These are phyloP conservation scores for Heteromeles arbutifolia DNA, from an alignment of 306 rosid species.

Conservation along the genomic window DNA sequence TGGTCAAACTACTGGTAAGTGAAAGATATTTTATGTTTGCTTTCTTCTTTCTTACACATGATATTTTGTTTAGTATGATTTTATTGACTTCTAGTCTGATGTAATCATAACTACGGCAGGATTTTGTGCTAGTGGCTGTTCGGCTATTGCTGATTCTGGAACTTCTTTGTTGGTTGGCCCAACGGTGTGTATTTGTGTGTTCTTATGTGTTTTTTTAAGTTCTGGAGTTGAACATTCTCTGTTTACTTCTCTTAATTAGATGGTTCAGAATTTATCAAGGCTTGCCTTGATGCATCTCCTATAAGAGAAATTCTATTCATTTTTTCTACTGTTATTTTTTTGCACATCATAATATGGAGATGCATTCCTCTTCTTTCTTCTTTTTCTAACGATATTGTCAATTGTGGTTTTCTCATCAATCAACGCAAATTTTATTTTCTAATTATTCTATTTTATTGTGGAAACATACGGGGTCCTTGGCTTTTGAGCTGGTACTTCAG, in stretches of 20 bases:
- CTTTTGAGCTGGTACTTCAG: neutral
- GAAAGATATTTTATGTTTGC: neutral
- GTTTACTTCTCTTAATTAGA: neutral
- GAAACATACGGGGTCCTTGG: neutral
- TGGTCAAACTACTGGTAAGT: constrained; percentile 51
- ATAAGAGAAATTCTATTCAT: neutral
- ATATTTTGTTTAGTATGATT: neutral
- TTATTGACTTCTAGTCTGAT: neutral
- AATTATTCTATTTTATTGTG: neutral
- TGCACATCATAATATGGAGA: neutral
- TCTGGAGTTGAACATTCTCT: neutral
- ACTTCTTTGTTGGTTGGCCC: constrained; percentile 83
- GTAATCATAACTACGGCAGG: constrained; percentile 32
- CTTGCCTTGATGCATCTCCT: neutral
- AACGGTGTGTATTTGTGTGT: constrained; percentile 29
- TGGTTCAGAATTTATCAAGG: neutral
- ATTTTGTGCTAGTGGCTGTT: constrained; percentile 63
- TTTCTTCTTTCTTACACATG: neutral
- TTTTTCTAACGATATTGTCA: neutral
- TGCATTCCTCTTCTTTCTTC: neutral
- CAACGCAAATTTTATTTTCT: neutral
- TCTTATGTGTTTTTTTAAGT: neutral
- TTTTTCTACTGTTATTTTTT: neutral
- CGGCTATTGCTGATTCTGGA: constrained; percentile 84
- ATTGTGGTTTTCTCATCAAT: neutral